Evolutionary conservation across 192 early-diverging fungal genomes (phyloP).

Genomic region (Chytriomyces sp.): DNA sequence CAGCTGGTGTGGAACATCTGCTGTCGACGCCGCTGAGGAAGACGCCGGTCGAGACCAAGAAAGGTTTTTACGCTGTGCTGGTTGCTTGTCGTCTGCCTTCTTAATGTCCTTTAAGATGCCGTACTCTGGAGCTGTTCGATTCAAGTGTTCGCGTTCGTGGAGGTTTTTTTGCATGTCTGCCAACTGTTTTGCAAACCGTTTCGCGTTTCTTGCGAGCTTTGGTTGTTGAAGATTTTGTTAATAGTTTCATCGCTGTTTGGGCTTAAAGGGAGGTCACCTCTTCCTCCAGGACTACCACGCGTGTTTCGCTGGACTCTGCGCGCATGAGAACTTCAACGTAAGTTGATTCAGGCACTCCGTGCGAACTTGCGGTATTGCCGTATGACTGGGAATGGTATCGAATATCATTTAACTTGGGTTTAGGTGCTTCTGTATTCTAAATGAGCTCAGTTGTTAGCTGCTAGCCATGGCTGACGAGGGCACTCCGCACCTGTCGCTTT

Average conservation of each 20-base stretch:
- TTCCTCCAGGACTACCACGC: conserved; percentile 40
- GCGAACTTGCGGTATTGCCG: not conserved
- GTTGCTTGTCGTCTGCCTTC: too few relatives aligned
- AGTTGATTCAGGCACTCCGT: not conserved
- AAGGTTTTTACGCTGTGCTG: too few relatives aligned
- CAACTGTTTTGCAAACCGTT: conserved; percentile 25
- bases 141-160: too few relatives aligned
- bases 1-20: too few relatives aligned
- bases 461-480: not conserved
- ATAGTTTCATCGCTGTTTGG: too few relatives aligned
- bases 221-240: too few relatives aligned
- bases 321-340: conserved; percentile 40
- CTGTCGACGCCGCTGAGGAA: too few relatives aligned
- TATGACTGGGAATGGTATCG: not conserved
- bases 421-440: not conserved
- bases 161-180: conserved; percentile 18
- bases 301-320: conserved; percentile 47
- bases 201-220: conserved; percentile 10
- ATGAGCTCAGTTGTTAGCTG: not conserved
- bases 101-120: too few relatives aligned
- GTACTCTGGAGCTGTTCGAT: too few relatives aligned
- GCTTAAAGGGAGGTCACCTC: conserved; percentile 32
- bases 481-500: not conserved
- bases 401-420: not conserved
- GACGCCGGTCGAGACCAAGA: too few relatives aligned